These are phyloP conservation scores for Penicillium coffeae DNA, from an alignment of 495 filamentous ascomycete genomes.

Conservation along the genomic window DNA sequence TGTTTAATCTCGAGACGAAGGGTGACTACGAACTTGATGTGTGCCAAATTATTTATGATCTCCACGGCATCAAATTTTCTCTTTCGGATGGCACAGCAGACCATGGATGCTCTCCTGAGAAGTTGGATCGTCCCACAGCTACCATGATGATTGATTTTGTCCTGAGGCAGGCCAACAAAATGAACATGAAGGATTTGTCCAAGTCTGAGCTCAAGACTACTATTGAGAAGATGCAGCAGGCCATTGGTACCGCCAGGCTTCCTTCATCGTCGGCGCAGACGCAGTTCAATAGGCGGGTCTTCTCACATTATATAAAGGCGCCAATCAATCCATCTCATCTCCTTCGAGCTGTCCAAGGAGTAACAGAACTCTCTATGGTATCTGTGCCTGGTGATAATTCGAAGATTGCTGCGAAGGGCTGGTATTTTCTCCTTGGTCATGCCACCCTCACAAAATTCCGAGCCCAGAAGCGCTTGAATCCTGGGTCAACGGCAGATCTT, in stretches of 20 bases:
- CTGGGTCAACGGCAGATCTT: constrained; percentile 78
- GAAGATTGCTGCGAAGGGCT: constrained; percentile 72
- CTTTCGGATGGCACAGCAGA: constrained; percentile 64
- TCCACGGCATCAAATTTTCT: constrained; percentile 78
- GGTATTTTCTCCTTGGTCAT: constrained; percentile 90
- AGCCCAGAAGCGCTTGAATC: constrained; percentile 72
- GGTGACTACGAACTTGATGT: constrained; percentile 75
- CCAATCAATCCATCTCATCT: constrained; percentile 81
- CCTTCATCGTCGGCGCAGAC: constrained; percentile 64
- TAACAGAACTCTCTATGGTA: constrained; percentile 57
- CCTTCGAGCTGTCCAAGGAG: constrained; percentile 71
- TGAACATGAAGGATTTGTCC: constrained; percentile 85
- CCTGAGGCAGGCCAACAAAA: constrained; percentile 69
- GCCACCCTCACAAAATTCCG: constrained; percentile 85
- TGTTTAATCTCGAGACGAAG: constrained; percentile 57
- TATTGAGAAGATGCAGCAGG: constrained; percentile 83
- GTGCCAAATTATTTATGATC: constrained; percentile 81
- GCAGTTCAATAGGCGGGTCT: constrained; percentile 68
- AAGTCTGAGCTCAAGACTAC: constrained; percentile 84
- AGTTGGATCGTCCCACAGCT: constrained; percentile 71
- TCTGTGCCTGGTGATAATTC: constrained; percentile 49
- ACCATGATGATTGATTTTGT: constrained; percentile 78
- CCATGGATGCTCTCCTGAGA: constrained; percentile 70
- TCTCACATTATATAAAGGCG: constrained; percentile 70
- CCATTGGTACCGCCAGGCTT: constrained; percentile 62